Conservation (phyloP, 441 rosid genomes). For the Francoa sonchifolia region DNA sequence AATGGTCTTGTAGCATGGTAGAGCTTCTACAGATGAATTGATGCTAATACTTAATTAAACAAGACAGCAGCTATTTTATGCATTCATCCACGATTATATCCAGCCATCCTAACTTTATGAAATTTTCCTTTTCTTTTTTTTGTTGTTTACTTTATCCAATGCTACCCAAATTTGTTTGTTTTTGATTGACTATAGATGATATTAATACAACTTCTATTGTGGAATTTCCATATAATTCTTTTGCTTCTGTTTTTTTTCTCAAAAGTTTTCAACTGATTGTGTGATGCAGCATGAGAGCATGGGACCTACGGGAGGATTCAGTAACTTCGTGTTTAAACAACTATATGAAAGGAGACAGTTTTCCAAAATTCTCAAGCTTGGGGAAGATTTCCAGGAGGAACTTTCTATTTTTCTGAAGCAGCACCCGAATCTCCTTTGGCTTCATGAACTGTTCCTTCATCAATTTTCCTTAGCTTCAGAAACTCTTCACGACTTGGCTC, state of each 20-base stretch:
- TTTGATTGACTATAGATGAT: neutral
- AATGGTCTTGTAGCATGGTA: no score
- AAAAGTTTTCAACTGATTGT: slow-evolving; percentile 5
- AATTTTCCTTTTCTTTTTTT: neutral
- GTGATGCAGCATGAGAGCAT: slow-evolving; percentile 63
- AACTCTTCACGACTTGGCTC: slow-evolving; percentile 66
- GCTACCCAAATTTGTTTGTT: neutral
- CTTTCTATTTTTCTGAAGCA: slow-evolving; percentile 56
- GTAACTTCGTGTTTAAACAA: slow-evolving; percentile 76
- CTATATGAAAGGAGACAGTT: slow-evolving; percentile 49
- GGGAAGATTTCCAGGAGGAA: slow-evolving; percentile 89
- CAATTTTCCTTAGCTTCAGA: slow-evolving; percentile 76
- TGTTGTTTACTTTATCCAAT: no score
- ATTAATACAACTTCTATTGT: neutral
- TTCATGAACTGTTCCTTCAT: slow-evolving; percentile 80
- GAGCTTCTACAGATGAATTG: no score
- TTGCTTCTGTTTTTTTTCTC: neutral
- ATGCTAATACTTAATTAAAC: no score
- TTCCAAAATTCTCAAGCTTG: slow-evolving; percentile 76
- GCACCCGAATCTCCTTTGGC: slow-evolving; percentile 61
- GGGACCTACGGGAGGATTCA: slow-evolving; percentile 91
- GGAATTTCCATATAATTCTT: neutral
- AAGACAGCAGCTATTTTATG: no score
- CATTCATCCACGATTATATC: no score
- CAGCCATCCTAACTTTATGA: no score